Base-by-base conservation (phyloP, 768 basidiomycete species). In the Boletus vermiculosoides region DNA sequence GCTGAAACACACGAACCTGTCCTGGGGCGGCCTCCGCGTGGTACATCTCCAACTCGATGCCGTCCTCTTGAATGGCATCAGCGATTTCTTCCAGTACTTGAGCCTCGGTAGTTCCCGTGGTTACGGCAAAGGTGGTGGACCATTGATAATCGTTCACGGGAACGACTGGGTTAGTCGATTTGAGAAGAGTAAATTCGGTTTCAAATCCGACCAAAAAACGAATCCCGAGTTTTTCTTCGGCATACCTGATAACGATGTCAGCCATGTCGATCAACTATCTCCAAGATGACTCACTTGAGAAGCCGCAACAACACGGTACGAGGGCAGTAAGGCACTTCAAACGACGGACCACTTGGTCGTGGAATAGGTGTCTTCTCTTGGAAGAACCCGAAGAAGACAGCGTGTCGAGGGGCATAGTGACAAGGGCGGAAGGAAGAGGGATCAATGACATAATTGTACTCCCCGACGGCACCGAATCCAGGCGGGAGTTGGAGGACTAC, bases 21-120 rank as follows among this genome's bases (percentile, higher is more conserved):
- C 88, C 87, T 4, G 86, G 85, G 1, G 86, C 88, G 8, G 78
- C 83, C 69, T 90, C 88, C 0, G 83, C 67, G 56, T 89, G 89
- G 59, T 83, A 84, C 81, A 86, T 82, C 66, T 86, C 78, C 7
- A 91, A 69, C 64, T 84, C 83, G 9, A 90, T 79, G 0, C 80
- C 81, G 5, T 80, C 77, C 0, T 45, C 61, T 47, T 74, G 63
- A 5, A 91, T 67, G 12, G 72, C 71, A 37, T 82, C 74, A 0
- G 78, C 81, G 18, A 89, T 89, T 54, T 88, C 87, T 54, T 82
- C 77, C 3, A 90, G 61, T 0, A 79, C 78, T 12, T 61, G 66
- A 1, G 75, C 55, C 48, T 74, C 83, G n/a, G 66, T 58, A 1
- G 77, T 75, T 16, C 87, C 88, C 0, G 83, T 66, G 11, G 57